Evolutionary conservation across 148 eudicot species (phyloP).

Genomic region (Pharnaceum exiguum): DNA sequence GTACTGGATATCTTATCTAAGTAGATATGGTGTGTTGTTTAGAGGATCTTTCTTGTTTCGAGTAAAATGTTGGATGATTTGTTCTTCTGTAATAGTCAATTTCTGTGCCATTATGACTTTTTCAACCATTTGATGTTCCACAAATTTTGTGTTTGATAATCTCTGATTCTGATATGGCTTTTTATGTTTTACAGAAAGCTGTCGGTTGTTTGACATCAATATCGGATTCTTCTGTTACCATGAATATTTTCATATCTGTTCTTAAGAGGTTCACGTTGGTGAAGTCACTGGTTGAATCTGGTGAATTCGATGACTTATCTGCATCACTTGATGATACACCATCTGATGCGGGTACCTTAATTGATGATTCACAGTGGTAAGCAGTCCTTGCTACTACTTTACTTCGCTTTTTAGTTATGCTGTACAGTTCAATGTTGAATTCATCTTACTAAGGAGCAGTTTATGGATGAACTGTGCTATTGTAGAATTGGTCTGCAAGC

Average conservation of each 20-base stretch:
- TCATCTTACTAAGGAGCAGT: background rate
- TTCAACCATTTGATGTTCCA: too few relatives aligned
- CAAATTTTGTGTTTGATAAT: constrained; percentile 2
- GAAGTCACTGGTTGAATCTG: constrained; percentile 30
- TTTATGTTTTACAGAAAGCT: constrained; percentile 47
- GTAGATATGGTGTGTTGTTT: too few relatives aligned
- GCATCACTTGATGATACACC: constrained; percentile 28
- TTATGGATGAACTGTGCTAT: background rate
- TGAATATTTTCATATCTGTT: constrained; percentile 43
- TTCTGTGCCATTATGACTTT: too few relatives aligned
- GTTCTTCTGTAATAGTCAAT: too few relatives aligned
- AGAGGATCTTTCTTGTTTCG: too few relatives aligned
- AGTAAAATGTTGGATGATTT: too few relatives aligned
- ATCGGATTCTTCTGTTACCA: constrained; percentile 46
- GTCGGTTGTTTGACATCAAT: constrained; percentile 62
- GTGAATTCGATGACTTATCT: constrained; percentile 24
- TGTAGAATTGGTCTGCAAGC: background rate
- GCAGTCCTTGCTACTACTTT: constrained; percentile 6
- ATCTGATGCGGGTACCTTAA: constrained; percentile 14
- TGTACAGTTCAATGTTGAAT: background rate
- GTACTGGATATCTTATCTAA: too few relatives aligned
- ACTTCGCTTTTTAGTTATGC: background rate
- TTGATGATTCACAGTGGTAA: constrained; percentile 45
- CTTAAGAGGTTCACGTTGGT: constrained; percentile 49
- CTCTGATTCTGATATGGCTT: background rate